Base-by-base conservation (phyloP, 208 protist species). In the Leishmania aethiopica region DNA sequence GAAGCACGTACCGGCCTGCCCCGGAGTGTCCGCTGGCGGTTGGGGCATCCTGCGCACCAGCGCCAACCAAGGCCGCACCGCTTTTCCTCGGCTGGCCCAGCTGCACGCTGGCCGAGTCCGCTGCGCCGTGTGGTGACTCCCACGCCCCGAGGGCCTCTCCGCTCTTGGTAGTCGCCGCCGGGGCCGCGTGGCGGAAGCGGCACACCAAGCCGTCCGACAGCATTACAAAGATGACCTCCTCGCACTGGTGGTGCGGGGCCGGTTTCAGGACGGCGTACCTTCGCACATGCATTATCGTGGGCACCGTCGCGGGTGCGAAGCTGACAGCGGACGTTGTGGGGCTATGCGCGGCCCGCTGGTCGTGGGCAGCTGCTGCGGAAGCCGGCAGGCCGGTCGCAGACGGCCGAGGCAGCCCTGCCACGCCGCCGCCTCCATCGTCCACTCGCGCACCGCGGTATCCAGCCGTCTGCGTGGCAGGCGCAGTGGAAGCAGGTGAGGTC, bases 211-310 rank as follows among this genome's bases (percentile, higher is more conserved):
- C 93, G 79, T 94, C 88, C 25, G 90, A 93, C 57, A 96, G 79
- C 82, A 92, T 83, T 53, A 96, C 62, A 17, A 88, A 75, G 62
- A 94, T 83, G 8, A 94, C 75, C 75, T 92, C 91, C 81, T 96
- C 93, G 37, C 82, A 76, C 25, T 70, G 70, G 66, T 88, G 78
- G 40, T 77, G 91, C 25, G 69, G 79, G 22, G 84, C 85, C 15
- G 66, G 78, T 35, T 86, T 45, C 15, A 66, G 75, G 7, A 88
- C 81, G 2, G 78, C 66, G 55, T 74, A 80, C 32, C 79, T 81
- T 25, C 72, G 79, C 49, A 78, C 85, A 47, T 84, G 72, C 76
- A 85, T 69, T 19, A 83, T 77, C 3, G 81, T 64, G 2, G 77
- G 81, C 28, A 82, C 67, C n/a, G 79, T 53, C 13, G 62, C 55